Conservation (phyloP, 495 filamentous ascomycete genomes). For the Talaromyces thailandensis region DNA sequence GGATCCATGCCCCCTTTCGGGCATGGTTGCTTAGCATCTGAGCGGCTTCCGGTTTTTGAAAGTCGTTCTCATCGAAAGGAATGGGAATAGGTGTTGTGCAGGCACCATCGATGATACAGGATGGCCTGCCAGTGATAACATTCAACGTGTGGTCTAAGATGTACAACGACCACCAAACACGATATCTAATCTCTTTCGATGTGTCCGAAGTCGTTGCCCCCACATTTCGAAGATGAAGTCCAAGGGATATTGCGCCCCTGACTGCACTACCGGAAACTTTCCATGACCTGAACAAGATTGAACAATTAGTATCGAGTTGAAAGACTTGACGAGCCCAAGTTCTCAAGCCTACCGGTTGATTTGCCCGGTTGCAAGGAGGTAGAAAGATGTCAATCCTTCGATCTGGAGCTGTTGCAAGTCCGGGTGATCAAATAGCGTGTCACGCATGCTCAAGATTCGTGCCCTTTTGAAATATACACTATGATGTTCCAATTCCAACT, state of each 20-base stretch:
- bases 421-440: conserved; percentile 39
- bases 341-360: conserved; percentile 44
- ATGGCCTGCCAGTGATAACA: conserved; percentile 52
- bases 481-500: conserved; percentile 40
- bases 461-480: conserved; percentile 47
- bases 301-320: neutral
- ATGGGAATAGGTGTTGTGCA: conserved; percentile 47
- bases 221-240: conserved; percentile 50
- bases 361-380: conserved; percentile 48
- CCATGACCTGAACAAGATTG: conserved; percentile 42
- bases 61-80: conserved; percentile 41
- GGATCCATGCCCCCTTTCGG: conserved; percentile 13
- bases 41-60: conserved; percentile 27
- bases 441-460: conserved; percentile 41
- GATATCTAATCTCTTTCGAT: conserved; percentile 47
- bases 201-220: conserved; percentile 35
- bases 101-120: conserved; percentile 43
- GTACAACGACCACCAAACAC: conserved; percentile 55
- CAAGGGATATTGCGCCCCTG: conserved; percentile 48
- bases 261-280: conserved; percentile 48
- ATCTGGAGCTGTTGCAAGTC: conserved; percentile 52
- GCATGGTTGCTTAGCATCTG: conserved; percentile 20
- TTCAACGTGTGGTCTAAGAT: conserved; percentile 48
- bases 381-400: conserved; percentile 48
- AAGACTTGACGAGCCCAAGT: neutral